phyloP scores from a whole-genome alignment of 2,329 filamentous ascomycete species.

The Plenodomus lindquistii region DNA sequence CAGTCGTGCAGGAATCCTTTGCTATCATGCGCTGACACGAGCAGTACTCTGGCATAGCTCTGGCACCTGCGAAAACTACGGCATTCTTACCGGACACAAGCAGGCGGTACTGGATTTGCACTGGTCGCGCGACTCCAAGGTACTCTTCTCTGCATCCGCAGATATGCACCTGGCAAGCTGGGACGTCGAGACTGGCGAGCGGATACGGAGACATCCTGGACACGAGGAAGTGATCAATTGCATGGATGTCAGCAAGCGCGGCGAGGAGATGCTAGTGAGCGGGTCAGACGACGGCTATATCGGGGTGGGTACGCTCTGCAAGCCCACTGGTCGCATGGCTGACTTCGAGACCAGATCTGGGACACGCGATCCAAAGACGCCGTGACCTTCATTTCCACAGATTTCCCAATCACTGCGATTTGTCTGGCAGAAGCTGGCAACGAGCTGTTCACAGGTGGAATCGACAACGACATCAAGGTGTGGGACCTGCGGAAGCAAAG shows the following conservation, averaged over 20 bases:
- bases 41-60: slow-evolving; percentile 92
- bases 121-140: slow-evolving; percentile 93
- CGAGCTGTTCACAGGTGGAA: slow-evolving; percentile 90
- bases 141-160: slow-evolving; percentile 89
- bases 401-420: slow-evolving; percentile 89
- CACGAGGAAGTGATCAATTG: slow-evolving; percentile 97
- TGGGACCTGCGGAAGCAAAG: slow-evolving; percentile 96
- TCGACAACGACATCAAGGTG: slow-evolving; percentile 96
- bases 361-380: slow-evolving; percentile 90
- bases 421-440: slow-evolving; percentile 93
- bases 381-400: slow-evolving; percentile 83
- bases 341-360: slow-evolving; percentile 66
- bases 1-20: slow-evolving; percentile 42
- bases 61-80: slow-evolving; percentile 93
- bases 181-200: slow-evolving; percentile 88
- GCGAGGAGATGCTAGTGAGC: slow-evolving; percentile 87
- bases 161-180: slow-evolving; percentile 93
- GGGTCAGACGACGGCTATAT: slow-evolving; percentile 93
- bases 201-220: slow-evolving; percentile 88
- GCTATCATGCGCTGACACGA: slow-evolving; percentile 14
- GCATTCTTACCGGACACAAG: slow-evolving; percentile 83
- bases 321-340: slow-evolving; percentile 6
- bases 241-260: slow-evolving; percentile 83
- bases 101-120: slow-evolving; percentile 90
- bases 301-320: slow-evolving; percentile 53